phyloP scores from a whole-genome alignment of 2,329 filamentous ascomycete genomes.

The Hirsutella minnesotensis region DNA sequence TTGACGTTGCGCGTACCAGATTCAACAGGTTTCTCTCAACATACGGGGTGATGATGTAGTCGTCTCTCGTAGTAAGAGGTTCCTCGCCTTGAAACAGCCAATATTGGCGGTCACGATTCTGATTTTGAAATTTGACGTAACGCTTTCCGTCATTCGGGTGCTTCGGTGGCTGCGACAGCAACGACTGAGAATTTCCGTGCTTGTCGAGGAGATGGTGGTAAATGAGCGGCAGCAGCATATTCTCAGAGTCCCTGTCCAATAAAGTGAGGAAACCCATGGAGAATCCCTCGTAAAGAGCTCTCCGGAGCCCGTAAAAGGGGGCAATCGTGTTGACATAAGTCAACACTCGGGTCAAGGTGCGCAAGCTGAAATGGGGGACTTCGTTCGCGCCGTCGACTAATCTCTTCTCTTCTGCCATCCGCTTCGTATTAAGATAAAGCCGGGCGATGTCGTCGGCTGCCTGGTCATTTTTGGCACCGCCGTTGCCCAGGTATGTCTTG shows the following conservation, averaged over 20 bases:
- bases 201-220: constrained; percentile 66
- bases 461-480: constrained; percentile 59
- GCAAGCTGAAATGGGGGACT: constrained; percentile 90
- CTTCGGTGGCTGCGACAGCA: constrained; percentile 68
- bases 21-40: constrained; percentile 93
- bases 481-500: constrained; percentile 69
- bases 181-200: constrained; percentile 52
- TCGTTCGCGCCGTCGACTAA: constrained; percentile 88
- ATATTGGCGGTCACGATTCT: constrained; percentile 58
- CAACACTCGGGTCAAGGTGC: constrained; percentile 82
- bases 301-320: constrained; percentile 69
- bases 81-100: constrained; percentile 72
- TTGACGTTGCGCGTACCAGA: constrained; percentile 85
- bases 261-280: constrained; percentile 96
- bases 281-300: constrained; percentile 88
- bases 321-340: constrained; percentile 80
- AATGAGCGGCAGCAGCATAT: constrained; percentile 66
- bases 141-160: constrained; percentile 63
- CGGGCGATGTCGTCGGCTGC: constrained; percentile 70
- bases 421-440: constrained; percentile 81
- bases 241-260: constrained; percentile 70
- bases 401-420: constrained; percentile 65
- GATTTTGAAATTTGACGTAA: constrained; percentile 69
- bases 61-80: constrained; percentile 55
- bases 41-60: constrained; percentile 95